Evolutionary conservation across 176 grass and related monocot genomes (phyloP).

Genomic region (Triticum urartu): DNA sequence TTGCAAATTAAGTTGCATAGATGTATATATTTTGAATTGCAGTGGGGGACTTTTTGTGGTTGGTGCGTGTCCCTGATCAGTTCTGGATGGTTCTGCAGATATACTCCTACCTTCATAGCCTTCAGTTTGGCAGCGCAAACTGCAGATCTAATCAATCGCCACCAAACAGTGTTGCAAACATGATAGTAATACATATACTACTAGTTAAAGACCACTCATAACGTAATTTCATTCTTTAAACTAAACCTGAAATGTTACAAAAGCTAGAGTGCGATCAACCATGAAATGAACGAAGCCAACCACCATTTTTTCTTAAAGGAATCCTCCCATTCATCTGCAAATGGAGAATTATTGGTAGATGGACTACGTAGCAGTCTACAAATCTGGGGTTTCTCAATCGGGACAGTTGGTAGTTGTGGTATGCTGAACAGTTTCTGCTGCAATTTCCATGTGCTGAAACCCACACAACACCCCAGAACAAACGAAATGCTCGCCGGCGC

Average conservation of each 20-base stretch:
- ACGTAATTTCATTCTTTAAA: not conserved
- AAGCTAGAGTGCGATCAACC: not conserved
- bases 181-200: not conserved
- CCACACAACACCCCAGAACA: not conserved
- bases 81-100: not conserved
- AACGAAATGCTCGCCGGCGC: too few relatives aligned
- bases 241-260: not conserved
- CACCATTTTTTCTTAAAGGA: not conserved
- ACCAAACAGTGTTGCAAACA: not conserved
- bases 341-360: not conserved
- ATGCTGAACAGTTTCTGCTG: not conserved
- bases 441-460: not conserved
- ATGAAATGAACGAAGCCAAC: not conserved
- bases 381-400: not conserved
- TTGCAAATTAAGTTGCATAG: not conserved
- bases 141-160: not conserved
- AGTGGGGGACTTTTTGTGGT: not conserved
- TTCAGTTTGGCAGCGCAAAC: not conserved
- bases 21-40: not conserved
- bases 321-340: not conserved
- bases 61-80: not conserved
- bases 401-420: not conserved
- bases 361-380: not conserved
- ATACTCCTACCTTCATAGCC: not conserved
- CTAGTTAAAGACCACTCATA: not conserved